phyloP scores from a whole-genome alignment of 2,329 filamentous ascomycete genomes.

The Cladosporium sp. region DNA sequence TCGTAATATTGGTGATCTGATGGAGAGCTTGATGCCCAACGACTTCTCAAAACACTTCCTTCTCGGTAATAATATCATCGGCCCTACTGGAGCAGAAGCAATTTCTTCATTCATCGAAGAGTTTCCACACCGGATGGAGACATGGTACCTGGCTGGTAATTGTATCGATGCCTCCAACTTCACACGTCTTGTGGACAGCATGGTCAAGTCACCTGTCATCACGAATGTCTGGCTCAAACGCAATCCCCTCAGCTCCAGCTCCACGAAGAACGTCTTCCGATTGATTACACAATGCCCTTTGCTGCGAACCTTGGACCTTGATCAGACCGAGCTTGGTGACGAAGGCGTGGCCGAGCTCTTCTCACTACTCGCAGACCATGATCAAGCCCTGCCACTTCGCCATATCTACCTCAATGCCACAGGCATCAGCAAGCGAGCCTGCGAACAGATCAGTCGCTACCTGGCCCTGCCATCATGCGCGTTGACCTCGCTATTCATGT shows the following conservation, averaged over 20 bases:
- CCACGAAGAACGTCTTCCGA: slow-evolving; percentile 40
- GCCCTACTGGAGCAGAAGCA: slow-evolving; percentile 44
- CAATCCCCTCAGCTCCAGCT: slow-evolving; percentile 45
- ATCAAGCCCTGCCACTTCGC: slow-evolving; percentile 22
- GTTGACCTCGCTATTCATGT: slow-evolving; percentile 30
- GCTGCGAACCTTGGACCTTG: slow-evolving; percentile 50
- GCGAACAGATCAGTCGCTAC: slow-evolving; percentile 26
- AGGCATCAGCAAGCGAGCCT: slow-evolving; percentile 26
- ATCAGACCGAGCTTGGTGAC: slow-evolving; percentile 51
- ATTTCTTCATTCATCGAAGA: slow-evolving; percentile 46
- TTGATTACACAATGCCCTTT: slow-evolving; percentile 42
- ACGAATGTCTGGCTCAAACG: slow-evolving; percentile 54
- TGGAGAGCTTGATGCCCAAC: slow-evolving; percentile 47
- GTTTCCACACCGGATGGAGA: slow-evolving; percentile 47
- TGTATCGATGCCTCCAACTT: slow-evolving; percentile 47
- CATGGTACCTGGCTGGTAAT: slow-evolving; percentile 55
- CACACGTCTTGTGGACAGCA: slow-evolving; percentile 41
- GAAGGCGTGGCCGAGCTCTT: slow-evolving; percentile 45
- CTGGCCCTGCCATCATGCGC: slow-evolving; percentile 25
- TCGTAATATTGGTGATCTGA: slow-evolving; percentile 47
- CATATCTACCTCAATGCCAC: slow-evolving; percentile 33
- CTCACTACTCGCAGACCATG: slow-evolving; percentile 23
- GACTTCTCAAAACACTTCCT: slow-evolving; percentile 49
- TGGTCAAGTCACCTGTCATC: slow-evolving; percentile 41
- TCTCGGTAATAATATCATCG: slow-evolving; percentile 54